phyloP scores from a whole-genome alignment of 1,139 yeast genomes.

The Chernovozyma sophiae-reginae region DNA sequence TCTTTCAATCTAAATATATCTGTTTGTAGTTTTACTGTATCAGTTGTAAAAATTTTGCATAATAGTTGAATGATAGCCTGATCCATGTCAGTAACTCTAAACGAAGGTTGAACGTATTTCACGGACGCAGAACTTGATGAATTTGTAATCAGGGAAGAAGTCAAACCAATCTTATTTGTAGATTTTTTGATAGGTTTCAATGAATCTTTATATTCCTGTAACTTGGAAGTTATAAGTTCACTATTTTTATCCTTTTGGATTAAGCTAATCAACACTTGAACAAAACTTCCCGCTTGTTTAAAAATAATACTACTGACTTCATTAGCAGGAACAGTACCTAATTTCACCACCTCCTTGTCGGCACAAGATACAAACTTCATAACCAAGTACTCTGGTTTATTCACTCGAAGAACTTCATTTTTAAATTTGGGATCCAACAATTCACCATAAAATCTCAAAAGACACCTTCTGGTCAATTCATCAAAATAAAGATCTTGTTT shows the following conservation, averaged over 20 bases:
- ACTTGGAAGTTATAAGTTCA: conserved; percentile 37
- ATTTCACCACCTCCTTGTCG: conserved; percentile 56
- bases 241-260: conserved; percentile 43
- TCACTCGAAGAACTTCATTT: conserved; percentile 34
- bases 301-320: conserved; percentile 48
- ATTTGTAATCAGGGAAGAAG: background rate
- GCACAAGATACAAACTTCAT: conserved; percentile 64
- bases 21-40: conserved; percentile 41
- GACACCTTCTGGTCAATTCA: conserved; percentile 38
- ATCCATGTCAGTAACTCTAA: conserved; percentile 48
- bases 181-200: conserved; percentile 24
- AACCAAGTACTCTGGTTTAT: conserved; percentile 59
- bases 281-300: conserved; percentile 55
- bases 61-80: conserved; percentile 32
- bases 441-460: conserved; percentile 61
- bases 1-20: conserved; percentile 44
- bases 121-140: conserved; percentile 7
- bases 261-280: conserved; percentile 47
- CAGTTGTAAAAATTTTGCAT: conserved; percentile 37
- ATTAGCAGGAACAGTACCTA: conserved; percentile 36
- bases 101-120: conserved; percentile 42
- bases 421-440: conserved; percentile 48
- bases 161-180: conserved; percentile 8
- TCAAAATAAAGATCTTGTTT: conserved; percentile 34
- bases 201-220: conserved; percentile 40